These are phyloP conservation scores for Hibiscus trionum DNA, from an alignment of 345 rosid genomes.

Conservation along the genomic window DNA sequence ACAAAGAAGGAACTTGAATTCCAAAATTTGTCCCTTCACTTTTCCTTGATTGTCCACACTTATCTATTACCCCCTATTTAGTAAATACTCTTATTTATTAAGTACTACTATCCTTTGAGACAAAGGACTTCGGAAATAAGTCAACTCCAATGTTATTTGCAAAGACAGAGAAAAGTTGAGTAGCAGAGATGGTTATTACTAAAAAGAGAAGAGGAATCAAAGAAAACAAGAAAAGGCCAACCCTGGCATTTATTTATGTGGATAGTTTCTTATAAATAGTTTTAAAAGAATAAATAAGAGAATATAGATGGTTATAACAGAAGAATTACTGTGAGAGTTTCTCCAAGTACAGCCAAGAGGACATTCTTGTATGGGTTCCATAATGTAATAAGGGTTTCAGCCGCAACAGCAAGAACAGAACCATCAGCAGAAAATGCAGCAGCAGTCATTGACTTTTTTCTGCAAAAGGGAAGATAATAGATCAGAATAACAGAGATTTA, in stretches of 20 bases:
- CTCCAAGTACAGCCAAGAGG: constrained; percentile 77
- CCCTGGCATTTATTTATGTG: not conserved
- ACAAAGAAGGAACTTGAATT: not conserved
- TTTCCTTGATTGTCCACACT: not conserved
- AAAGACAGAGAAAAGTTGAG: not conserved
- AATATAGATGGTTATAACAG: not conserved
- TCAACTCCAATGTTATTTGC: not conserved
- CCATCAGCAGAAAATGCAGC: constrained; percentile 94
- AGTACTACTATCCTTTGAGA: not conserved
- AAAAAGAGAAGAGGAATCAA: not conserved
- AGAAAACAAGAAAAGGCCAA: not conserved
- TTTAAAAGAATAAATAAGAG: not conserved
- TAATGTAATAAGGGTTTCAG: constrained; percentile 76
- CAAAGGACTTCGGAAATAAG: not conserved
- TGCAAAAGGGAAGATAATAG: constrained; percentile 23
- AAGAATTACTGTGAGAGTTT: constrained; percentile 44
- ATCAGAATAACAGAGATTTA: constrained; percentile 9
- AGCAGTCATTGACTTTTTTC: constrained; percentile 86
- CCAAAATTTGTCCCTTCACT: not conserved
- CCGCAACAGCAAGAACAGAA: constrained; percentile 93
- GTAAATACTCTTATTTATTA: not conserved
- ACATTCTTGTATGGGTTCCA: constrained; percentile 83
- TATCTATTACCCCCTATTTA: not conserved
- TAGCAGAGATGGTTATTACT: not conserved
- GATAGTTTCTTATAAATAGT: not conserved